Evolutionary conservation across 2,329 filamentous ascomycete genomes (phyloP).

Genomic region (Nemania sp.): DNA sequence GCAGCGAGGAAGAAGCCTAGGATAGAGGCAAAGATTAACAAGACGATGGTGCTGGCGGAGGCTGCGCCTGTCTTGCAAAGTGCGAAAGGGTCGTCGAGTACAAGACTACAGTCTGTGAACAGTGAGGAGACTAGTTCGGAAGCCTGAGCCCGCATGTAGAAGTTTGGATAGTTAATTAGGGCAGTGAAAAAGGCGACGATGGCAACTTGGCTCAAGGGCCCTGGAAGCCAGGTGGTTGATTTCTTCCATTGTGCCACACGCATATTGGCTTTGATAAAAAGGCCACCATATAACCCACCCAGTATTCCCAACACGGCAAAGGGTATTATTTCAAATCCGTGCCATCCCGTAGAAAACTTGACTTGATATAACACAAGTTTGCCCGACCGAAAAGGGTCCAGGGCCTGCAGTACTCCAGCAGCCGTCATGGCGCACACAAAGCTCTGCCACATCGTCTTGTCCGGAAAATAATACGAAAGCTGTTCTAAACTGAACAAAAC

Average conservation of each 20-base stretch:
- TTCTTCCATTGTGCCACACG: conserved; percentile 84
- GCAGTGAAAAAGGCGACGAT: conserved; percentile 85
- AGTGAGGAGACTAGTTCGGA: conserved; percentile 92
- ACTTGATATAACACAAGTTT: conserved; percentile 97
- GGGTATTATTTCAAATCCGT: conserved; percentile 91
- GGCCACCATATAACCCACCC: conserved; percentile 91
- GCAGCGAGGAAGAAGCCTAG: conserved; percentile 87
- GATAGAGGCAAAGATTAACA: conserved; percentile 83
- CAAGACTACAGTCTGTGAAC: conserved; percentile 88
- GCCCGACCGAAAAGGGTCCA: conserved; percentile 94
- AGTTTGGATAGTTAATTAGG: conserved; percentile 92
- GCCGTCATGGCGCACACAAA: conserved; percentile 99
- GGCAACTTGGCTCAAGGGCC: conserved; percentile 82
- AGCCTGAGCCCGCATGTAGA: conserved; percentile 93
- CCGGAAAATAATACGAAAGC: conserved; percentile 96
- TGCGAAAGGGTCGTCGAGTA: conserved; percentile 86
- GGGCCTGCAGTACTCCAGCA: conserved; percentile 88
- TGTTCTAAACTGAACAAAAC: conserved; percentile 95
- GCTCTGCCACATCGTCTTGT: conserved; percentile 99
- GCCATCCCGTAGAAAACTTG: conserved; percentile 91
- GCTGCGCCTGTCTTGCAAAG: conserved; percentile 90
- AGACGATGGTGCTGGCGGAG: conserved; percentile 82
- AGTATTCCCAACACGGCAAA: conserved; percentile 88
- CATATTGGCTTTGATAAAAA: conserved; percentile 97
- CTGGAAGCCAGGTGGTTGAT: conserved; percentile 71